phyloP scores from a whole-genome alignment of 148 eudicot genomes.

The Heliosperma pusillum region DNA sequence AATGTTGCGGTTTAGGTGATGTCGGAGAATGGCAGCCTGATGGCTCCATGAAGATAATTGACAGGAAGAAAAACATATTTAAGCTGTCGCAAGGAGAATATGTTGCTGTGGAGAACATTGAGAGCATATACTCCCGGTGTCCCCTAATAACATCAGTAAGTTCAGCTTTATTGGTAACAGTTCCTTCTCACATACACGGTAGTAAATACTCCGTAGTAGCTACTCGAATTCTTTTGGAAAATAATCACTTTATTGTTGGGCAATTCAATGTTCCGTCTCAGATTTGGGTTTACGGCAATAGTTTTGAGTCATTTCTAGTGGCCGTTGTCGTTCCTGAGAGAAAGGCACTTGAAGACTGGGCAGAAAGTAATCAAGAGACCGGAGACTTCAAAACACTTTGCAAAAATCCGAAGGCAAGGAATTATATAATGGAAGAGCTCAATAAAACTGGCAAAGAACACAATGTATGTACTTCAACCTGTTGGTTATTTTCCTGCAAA shows the following conservation, averaged over 20 bases:
- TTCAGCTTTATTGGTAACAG: background rate
- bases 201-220: background rate
- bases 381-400: constrained; percentile 65
- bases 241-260: background rate
- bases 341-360: constrained; percentile 84
- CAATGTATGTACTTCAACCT: constrained; percentile 42
- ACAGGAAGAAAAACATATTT: constrained; percentile 93
- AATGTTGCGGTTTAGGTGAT: constrained; percentile 52
- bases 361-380: constrained; percentile 37
- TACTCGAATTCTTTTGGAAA: background rate
- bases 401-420: constrained; percentile 57
- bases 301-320: constrained; percentile 91
- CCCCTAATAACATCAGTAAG: constrained; percentile 75
- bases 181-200: background rate
- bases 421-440: constrained; percentile 66
- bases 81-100: constrained; percentile 98
- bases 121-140: constrained; percentile 68
- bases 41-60: constrained; percentile 90
- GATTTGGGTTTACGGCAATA: constrained; percentile 97
- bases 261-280: constrained; percentile 23
- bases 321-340: constrained; percentile 88
- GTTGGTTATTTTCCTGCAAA: constrained; percentile 6
- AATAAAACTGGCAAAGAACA: constrained; percentile 61
- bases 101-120: constrained; percentile 87
- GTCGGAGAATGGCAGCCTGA: constrained; percentile 94